Evolutionary conservation across 768 basidiomycete species (phyloP).

Genomic region (Boletus tylopilopsis): DNA sequence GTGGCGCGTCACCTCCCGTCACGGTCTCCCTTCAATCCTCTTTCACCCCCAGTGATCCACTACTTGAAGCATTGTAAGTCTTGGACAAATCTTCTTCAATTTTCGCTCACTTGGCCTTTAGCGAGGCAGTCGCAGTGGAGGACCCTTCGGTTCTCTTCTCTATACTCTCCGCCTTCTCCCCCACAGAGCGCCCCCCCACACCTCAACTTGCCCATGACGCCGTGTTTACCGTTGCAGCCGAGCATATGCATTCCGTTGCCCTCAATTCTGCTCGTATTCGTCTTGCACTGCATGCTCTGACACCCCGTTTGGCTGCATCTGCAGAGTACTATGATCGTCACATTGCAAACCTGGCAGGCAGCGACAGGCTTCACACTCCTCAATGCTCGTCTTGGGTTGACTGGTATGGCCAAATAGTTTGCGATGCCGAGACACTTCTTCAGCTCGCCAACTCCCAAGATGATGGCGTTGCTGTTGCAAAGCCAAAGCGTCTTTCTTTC

Average conservation of each 20-base stretch:
- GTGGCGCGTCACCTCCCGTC: constrained; percentile 29
- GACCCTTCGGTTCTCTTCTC: constrained; percentile 73
- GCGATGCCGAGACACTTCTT: constrained; percentile 58
- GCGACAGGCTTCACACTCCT: constrained; percentile 23
- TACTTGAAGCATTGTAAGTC: constrained; percentile 31
- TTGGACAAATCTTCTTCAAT: background rate
- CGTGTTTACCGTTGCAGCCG: constrained; percentile 36
- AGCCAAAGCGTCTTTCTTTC: constrained; percentile 55
- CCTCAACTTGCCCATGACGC: constrained; percentile 47
- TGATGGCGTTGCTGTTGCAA: constrained; percentile 25
- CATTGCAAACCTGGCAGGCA: constrained; percentile 24
- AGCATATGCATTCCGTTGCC: constrained; percentile 45
- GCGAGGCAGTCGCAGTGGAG: constrained; percentile 79
- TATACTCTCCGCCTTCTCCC: constrained; percentile 57
- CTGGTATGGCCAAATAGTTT: constrained; percentile 75
- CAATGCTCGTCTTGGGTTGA: constrained; percentile 76
- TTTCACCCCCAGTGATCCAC: constrained; percentile 24
- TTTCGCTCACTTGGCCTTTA: constrained; percentile 29
- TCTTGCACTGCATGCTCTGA: constrained; percentile 72
- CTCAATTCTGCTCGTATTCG: constrained; percentile 63
- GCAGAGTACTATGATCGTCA: constrained; percentile 63
- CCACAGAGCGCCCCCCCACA: constrained; percentile 37
- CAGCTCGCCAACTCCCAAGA: constrained; percentile 50
- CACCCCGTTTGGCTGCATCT: constrained; percentile 81
- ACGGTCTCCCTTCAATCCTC: constrained; percentile 28